Percentiles rank a stretch among this genome's conserved stretches.
phyloP scores from a whole-genome alignment of 768 basidiomycete genomes.

The Auriscalpium orientale region DNA sequence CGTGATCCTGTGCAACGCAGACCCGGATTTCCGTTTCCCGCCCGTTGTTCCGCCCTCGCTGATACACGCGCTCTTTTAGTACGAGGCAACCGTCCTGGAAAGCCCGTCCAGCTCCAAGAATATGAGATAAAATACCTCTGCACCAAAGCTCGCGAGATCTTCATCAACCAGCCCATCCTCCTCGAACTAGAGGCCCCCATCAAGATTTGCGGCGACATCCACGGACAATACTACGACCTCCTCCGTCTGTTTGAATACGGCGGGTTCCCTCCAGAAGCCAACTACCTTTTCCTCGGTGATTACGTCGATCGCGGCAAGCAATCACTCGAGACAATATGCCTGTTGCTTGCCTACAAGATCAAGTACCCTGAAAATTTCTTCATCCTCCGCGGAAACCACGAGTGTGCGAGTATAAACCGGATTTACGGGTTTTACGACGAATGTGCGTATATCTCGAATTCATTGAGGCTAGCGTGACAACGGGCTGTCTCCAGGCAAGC shows the following conservation, averaged over 20 bases:
- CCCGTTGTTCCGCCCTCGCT: background rate
- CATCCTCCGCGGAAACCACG: slow-evolving; percentile 97
- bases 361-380: slow-evolving; percentile 99
- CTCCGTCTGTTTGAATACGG: slow-evolving; percentile 98
- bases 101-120: slow-evolving; percentile 95
- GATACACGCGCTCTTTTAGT: slow-evolving; percentile 39
- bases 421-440: slow-evolving; percentile 99
- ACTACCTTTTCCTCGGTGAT: slow-evolving; percentile 99
- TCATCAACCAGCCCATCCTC: slow-evolving; percentile 97
- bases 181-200: slow-evolving; percentile 98
- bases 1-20: background rate
- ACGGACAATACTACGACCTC: slow-evolving; percentile 99
- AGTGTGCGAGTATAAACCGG: slow-evolving; percentile 98
- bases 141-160: slow-evolving; percentile 97
- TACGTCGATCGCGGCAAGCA: slow-evolving; percentile 99
- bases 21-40: no score
- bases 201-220: slow-evolving; percentile 99
- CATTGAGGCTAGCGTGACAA: slow-evolving; percentile 2
- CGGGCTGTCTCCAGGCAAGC: slow-evolving; percentile 68
- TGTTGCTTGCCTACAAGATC: slow-evolving; percentile 99
- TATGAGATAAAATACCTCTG: slow-evolving; percentile 99
- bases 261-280: slow-evolving; percentile 98
- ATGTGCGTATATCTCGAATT: slow-evolving; percentile 50
- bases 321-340: slow-evolving; percentile 98
- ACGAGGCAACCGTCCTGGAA: slow-evolving; percentile 96